Conservation (phyloP, 768 basidiomycete genomes). For the Termitomyces sp. region DNA sequence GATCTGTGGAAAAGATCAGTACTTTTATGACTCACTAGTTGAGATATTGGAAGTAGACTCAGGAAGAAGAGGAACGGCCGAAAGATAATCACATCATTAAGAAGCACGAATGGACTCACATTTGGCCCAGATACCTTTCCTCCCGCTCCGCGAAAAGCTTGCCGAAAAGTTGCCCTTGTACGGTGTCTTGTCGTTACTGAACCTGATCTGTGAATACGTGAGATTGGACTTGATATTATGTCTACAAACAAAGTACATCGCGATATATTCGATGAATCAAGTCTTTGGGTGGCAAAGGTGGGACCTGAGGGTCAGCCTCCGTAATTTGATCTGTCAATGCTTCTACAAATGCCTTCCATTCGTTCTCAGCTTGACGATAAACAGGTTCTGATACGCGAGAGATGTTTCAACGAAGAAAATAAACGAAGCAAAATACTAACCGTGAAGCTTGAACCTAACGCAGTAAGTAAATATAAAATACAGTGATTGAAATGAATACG, state of each 20-base stretch:
- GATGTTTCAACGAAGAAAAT: neutral
- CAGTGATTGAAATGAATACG: neutral
- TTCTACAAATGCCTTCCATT: slow-evolving; percentile 85
- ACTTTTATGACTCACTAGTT: neutral
- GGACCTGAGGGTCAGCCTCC: slow-evolving; percentile 78
- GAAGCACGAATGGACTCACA: slow-evolving; percentile 44
- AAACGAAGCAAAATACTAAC: slow-evolving; percentile 26
- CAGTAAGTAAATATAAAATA: neutral
- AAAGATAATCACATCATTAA: neutral
- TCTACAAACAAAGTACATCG: slow-evolving; percentile 46
- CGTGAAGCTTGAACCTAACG: slow-evolving; percentile 79
- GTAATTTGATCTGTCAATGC: slow-evolving; percentile 59
- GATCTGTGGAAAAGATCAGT: slow-evolving; percentile 35
- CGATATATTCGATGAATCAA: slow-evolving; percentile 90
- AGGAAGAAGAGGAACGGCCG: neutral
- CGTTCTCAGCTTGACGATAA: slow-evolving; percentile 77
- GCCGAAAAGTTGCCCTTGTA: slow-evolving; percentile 84
- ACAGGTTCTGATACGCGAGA: slow-evolving; percentile 50
- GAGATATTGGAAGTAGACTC: neutral
- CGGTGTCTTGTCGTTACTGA: slow-evolving; percentile 93
- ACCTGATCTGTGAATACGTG: slow-evolving; percentile 57
- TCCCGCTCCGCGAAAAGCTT: slow-evolving; percentile 81
- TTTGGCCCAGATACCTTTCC: slow-evolving; percentile 84
- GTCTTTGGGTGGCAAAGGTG: slow-evolving; percentile 86
- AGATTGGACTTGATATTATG: neutral